Evolutionary conservation across 2,329 filamentous ascomycete species (phyloP).

Genomic region (Talaromyces funiculosus): DNA sequence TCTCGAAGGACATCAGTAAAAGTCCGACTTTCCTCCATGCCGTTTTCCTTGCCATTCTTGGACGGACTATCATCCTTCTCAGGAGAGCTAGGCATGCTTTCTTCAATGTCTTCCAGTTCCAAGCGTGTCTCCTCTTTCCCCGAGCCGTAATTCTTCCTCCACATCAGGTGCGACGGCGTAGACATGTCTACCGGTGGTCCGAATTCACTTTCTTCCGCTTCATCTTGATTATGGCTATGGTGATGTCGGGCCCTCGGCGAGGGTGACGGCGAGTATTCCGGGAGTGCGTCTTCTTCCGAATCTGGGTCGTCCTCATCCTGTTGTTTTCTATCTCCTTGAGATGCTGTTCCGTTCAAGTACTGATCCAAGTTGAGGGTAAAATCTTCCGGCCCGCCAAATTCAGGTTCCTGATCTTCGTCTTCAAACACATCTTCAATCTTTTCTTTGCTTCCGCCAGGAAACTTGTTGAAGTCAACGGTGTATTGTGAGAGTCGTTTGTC

Average conservation of each 20-base stretch:
- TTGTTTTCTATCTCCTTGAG: background rate
- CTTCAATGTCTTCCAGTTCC: slow-evolving; percentile 35
- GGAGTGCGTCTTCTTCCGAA: slow-evolving; percentile 14
- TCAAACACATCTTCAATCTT: slow-evolving; percentile 21
- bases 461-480: slow-evolving; percentile 35
- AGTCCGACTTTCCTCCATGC: slow-evolving; percentile 14
- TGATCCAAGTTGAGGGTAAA: slow-evolving; percentile 40
- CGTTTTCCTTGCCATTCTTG: slow-evolving; percentile 20
- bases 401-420: slow-evolving; percentile 28
- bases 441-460: slow-evolving; percentile 26
- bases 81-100: slow-evolving; percentile 25
- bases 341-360: slow-evolving; percentile 23
- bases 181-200: slow-evolving; percentile 41
- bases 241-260: slow-evolving; percentile 16
- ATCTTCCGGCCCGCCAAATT: slow-evolving; percentile 38
- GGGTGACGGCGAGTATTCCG: slow-evolving; percentile 15
- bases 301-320: slow-evolving; percentile 9
- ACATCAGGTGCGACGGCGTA: slow-evolving; percentile 37
- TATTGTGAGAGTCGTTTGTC: slow-evolving; percentile 38
- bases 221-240: slow-evolving; percentile 23
- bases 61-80: slow-evolving; percentile 24
- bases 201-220: slow-evolving; percentile 38
- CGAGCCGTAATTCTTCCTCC: slow-evolving; percentile 21
- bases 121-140: slow-evolving; percentile 27
- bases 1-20: slow-evolving; percentile 26